Evolutionary conservation across 768 basidiomycete species (phyloP), one percentile per base, ranked within the genome.

Genomic region (Suillus americanus): DNA sequence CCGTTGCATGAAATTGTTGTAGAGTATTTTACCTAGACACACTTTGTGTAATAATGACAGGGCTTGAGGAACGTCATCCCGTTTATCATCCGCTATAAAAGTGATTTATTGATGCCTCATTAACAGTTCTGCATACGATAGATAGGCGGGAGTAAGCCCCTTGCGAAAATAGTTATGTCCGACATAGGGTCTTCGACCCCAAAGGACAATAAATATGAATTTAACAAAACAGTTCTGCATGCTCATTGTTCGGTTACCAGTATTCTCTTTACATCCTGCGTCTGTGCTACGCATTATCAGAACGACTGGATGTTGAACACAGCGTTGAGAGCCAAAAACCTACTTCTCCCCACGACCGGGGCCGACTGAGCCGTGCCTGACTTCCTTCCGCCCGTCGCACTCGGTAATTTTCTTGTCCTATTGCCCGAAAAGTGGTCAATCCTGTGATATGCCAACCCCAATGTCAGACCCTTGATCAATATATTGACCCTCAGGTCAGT

Each of bases 1-100:
- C 65, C 18, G 64, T 61, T 8, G 67, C 18, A 43, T 69, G 37
- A 55, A 2, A 12, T 20, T 20, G 18, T 10, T 16, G 40, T 25
- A 25, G 8, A 38, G 56, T 57, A 40, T 25, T 38, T 57, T 40
- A 38, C 14, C 18, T 28, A 57, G 25, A 37, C 14, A 55, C 13
- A 38, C 3, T 9, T 16, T 23, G 4, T 2, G 14, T 57, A 25
- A 25, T 38, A 38, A 57, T 57, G 50, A 30, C 14, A 2, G 14
- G 14, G 23, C 28, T 50, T 25, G 6, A 50, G 23, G 23, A 50
- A 46, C 45, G n/a, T 51, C 50, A 28, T 18, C 25, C 3, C 16
- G 8, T 28, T 8, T 28, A 51, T 7, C 14, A 51, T 51, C 25
- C 25, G 33, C 33, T 33, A 1, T 33, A 33, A 33, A 33, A 33